phyloP scores from a whole-genome alignment of 306 rosid species.

The Cucurbita maxima region DNA sequence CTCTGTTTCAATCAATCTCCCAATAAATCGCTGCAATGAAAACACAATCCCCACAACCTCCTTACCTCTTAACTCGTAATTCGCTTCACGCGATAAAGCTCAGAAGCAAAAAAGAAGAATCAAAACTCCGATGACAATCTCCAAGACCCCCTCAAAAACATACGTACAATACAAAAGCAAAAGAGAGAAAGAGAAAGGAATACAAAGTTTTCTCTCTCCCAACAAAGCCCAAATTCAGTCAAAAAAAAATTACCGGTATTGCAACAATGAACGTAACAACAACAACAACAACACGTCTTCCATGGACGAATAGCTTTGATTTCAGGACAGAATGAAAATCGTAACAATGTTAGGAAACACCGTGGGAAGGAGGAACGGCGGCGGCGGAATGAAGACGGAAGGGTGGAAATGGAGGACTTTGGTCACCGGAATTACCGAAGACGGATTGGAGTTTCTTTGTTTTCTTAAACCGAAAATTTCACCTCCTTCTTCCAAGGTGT shows the following conservation, averaged over 20 bases:
- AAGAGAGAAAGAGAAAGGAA: not conserved
- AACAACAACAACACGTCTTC: not conserved
- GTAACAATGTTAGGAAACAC: not conserved
- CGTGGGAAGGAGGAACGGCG: not conserved
- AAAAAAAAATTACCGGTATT: not conserved
- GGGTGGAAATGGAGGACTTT: not conserved
- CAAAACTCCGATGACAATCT: not conserved
- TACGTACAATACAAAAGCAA: not conserved
- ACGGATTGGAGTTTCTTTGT: not conserved
- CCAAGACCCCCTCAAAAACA: not conserved
- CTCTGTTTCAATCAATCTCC: not conserved
- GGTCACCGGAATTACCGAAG: not conserved
- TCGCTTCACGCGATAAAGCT: not conserved
- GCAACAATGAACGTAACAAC: not conserved
- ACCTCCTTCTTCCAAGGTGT: conserved; percentile 1
- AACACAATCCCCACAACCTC: not conserved
- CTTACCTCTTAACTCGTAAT: not conserved
- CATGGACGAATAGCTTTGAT: not conserved
- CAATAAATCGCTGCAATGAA: not conserved
- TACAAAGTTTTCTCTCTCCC: conserved; percentile 5
- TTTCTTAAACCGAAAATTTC: not conserved
- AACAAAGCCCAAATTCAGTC: not conserved
- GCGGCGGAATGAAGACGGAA: not conserved
- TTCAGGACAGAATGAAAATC: not conserved
- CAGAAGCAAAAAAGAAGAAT: not conserved